phyloP scores from a whole-genome alignment of 352 stramenopile species.

The Globisporangium orthogonon region DNA sequence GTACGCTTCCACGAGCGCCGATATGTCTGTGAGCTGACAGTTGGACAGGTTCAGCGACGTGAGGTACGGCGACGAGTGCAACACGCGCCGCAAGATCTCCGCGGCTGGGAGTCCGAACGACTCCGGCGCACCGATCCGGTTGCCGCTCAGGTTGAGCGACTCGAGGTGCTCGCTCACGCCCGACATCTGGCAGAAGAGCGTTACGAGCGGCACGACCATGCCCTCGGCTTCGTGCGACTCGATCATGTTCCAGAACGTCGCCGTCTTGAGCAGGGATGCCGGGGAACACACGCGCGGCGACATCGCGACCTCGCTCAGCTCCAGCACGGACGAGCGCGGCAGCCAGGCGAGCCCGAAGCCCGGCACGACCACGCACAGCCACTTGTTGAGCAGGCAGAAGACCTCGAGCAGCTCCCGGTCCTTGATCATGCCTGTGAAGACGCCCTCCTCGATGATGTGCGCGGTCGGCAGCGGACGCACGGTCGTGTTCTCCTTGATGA shows the following conservation, averaged over 20 bases:
- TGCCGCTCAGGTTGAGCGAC: constrained; percentile 49
- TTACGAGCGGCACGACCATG: constrained; percentile 45
- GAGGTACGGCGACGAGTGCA: constrained; percentile 55
- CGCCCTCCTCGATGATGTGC: constrained; percentile 31
- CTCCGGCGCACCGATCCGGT: constrained; percentile 47
- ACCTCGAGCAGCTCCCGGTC: constrained; percentile 43
- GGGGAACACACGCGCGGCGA: constrained; percentile 44
- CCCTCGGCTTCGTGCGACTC: constrained; percentile 33
- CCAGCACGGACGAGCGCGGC: constrained; percentile 31
- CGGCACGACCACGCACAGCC: constrained; percentile 44
- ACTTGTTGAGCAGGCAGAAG: constrained; percentile 51
- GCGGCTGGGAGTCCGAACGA: constrained; percentile 40
- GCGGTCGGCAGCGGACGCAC: constrained; percentile 38
- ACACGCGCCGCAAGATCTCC: constrained; percentile 45
- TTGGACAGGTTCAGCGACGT: constrained; percentile 37
- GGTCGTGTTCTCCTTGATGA: constrained; percentile 37
- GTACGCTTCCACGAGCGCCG: constrained; percentile 41
- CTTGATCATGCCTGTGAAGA: constrained; percentile 31
- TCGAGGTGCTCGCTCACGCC: constrained; percentile 45
- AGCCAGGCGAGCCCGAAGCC: constrained; percentile 54
- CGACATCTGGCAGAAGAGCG: constrained; percentile 50
- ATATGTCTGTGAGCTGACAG: constrained; percentile 47
- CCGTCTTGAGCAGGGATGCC: constrained; percentile 28
- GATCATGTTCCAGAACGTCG: constrained; percentile 52
- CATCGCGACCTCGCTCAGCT: constrained; percentile 47